Percentiles rank a stretch among this genome's conserved stretches.
These are phyloP conservation scores for Neofusicoccum sp. DNA, from an alignment of 2,329 filamentous ascomycete genomes.

Conservation along the genomic window DNA sequence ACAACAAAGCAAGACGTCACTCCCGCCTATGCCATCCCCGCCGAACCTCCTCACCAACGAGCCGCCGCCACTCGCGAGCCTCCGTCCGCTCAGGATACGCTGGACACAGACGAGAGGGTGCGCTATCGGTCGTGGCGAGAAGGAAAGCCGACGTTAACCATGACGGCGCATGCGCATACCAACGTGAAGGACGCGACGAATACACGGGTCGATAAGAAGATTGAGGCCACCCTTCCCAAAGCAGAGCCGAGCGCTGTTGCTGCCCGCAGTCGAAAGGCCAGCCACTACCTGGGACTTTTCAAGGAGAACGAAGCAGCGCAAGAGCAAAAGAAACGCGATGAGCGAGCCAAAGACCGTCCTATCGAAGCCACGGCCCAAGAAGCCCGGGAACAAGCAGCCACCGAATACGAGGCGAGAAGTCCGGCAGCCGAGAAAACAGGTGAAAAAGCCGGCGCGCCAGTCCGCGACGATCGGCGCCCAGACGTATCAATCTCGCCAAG, in stretches of 20 bases:
- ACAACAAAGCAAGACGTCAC: slow-evolving; percentile 28
- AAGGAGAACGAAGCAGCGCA: slow-evolving; percentile 59
- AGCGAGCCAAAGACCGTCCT: slow-evolving; percentile 30
- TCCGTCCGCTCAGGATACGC: slow-evolving; percentile 21
- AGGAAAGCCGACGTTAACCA: slow-evolving; percentile 45
- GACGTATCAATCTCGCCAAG: slow-evolving; percentile 12
- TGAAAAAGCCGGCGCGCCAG: neutral
- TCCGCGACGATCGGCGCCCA: slow-evolving; percentile 10
- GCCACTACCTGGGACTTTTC: slow-evolving; percentile 64
- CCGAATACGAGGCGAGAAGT: neutral
- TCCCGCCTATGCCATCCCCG: slow-evolving; percentile 29
- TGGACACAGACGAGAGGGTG: slow-evolving; percentile 42
- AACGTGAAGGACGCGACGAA: slow-evolving; percentile 43
- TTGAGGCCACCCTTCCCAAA: slow-evolving; percentile 62
- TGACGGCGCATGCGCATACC: slow-evolving; percentile 28
- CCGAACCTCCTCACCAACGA: slow-evolving; percentile 35
- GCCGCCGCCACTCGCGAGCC: slow-evolving; percentile 29
- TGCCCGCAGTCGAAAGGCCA: slow-evolving; percentile 63
- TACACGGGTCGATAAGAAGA: slow-evolving; percentile 58
- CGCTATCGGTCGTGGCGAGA: slow-evolving; percentile 50
- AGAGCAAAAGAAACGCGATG: slow-evolving; percentile 50
- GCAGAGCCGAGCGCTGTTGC: slow-evolving; percentile 52
- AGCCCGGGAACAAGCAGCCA: neutral
- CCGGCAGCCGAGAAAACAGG: neutral
- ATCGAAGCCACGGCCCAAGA: neutral